These are phyloP conservation scores for Thraustochytrium sp. DNA, from an alignment of 352 stramenopile genomes.

Conservation along the genomic window DNA sequence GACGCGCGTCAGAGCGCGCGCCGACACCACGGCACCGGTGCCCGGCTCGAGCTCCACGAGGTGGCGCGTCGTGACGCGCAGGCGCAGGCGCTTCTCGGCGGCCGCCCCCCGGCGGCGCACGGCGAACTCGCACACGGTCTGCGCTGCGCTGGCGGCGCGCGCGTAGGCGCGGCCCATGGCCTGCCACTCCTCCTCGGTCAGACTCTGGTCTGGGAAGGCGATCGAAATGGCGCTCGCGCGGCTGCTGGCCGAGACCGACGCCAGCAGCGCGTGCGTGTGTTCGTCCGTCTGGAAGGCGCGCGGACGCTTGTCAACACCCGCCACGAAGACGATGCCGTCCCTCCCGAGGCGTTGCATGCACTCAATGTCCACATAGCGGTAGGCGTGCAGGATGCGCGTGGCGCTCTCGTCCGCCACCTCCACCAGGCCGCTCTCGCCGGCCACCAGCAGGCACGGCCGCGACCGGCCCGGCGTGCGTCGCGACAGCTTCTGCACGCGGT, in stretches of 20 bases:
- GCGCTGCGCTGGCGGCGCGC: not conserved
- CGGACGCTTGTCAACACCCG: constrained; percentile 25
- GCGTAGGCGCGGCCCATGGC: not conserved
- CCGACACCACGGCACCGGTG: not conserved
- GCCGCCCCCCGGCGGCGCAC: not conserved
- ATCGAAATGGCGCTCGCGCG: not conserved
- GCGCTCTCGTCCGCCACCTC: not conserved
- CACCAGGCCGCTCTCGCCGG: constrained; percentile 35
- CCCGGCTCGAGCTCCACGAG: not conserved
- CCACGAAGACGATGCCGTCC: not conserved
- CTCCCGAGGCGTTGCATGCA: not conserved
- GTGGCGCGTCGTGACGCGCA: constrained; percentile 18
- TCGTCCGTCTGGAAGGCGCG: not conserved
- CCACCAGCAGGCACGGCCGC: constrained; percentile 14
- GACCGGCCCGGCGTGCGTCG: not conserved
- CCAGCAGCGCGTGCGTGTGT: not conserved
- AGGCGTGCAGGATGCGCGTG: constrained; percentile 7
- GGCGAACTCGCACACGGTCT: not conserved
- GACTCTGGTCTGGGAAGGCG: not conserved
- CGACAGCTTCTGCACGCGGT: not conserved
- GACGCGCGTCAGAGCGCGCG: not conserved
- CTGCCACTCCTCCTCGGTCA: not conserved
- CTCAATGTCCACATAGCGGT: constrained; percentile 35
- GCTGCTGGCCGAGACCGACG: not conserved
- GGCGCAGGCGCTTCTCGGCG: not conserved